A percentile compares a stretch with the other conserved stretches of the same genome.
Evolutionary conservation across 2,329 filamentous ascomycete species (phyloP).

Genomic region (Colletotrichum destructivum): DNA sequence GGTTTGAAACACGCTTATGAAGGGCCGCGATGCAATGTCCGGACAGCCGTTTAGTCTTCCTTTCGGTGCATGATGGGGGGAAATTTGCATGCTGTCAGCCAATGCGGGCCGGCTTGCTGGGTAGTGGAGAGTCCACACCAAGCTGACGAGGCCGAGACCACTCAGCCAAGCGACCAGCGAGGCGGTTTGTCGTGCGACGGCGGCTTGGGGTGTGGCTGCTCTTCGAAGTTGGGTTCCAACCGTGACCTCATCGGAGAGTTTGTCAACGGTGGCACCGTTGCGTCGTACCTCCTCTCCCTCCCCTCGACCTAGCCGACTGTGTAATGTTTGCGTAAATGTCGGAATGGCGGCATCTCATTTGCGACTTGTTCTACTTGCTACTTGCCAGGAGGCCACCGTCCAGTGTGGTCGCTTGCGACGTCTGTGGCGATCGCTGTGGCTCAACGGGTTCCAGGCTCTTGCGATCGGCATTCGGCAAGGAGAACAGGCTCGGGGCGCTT

Average conservation of each 20-base stretch:
- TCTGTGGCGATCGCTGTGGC: conserved; percentile 41
- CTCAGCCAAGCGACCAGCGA: not conserved
- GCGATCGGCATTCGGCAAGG: conserved; percentile 29
- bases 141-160: conserved; percentile 15
- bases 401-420: conserved; percentile 2
- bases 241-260: conserved; percentile 10
- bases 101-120: conserved; percentile 20
- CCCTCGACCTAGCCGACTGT: not conserved
- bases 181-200: not conserved
- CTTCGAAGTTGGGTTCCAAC: not conserved
- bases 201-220: not conserved
- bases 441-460: conserved; percentile 20
- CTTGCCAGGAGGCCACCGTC: too few species aligned
- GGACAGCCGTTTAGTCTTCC: not conserved
- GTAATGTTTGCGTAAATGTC: conserved; percentile 19
- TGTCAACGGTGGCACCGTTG: not conserved
- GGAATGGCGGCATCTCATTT: conserved; percentile 20
- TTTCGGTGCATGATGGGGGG: not conserved
- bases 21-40: conserved; percentile 11
- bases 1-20: conserved; percentile 41
- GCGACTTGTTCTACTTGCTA: not conserved
- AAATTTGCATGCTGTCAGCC: conserved; percentile 29
- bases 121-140: not conserved
- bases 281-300: conserved; percentile 1
- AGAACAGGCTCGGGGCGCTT: not conserved